Evolutionary conservation across 2,329 filamentous ascomycete species (phyloP).

Genomic region (Neurospora sp.): DNA sequence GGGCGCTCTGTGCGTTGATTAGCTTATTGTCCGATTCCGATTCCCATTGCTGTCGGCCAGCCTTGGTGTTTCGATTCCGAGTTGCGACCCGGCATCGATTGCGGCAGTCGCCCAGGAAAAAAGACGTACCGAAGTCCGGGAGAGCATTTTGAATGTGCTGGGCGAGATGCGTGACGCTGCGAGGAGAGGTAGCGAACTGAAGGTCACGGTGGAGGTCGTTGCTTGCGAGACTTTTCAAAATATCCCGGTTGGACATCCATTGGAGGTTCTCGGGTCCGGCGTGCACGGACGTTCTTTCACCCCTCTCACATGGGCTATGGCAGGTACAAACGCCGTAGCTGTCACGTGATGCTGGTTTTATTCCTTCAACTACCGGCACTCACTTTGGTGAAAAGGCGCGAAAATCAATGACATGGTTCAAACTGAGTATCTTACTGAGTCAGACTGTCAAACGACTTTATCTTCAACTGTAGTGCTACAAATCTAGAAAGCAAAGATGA

Average conservation of each 20-base stretch:
- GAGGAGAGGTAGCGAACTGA: constrained; percentile 18
- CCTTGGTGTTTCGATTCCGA: background rate
- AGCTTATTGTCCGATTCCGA: constrained; percentile 18
- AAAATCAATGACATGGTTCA: too few relatives aligned
- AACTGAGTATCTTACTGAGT: too few relatives aligned
- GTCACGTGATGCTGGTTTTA: background rate
- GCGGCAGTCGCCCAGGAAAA: constrained; percentile 2
- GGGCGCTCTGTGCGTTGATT: constrained; percentile 33
- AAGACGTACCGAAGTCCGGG: constrained; percentile 44
- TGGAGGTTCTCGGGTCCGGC: background rate
- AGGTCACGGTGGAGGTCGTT: constrained; percentile 19
- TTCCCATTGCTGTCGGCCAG: constrained; percentile 1
- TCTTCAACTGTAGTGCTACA: background rate
- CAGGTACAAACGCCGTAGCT: background rate
- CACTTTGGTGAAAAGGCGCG: background rate
- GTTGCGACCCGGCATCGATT: background rate
- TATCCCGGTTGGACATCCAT: constrained; percentile 12
- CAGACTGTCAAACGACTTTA: too few relatives aligned
- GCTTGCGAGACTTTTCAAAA: constrained; percentile 35
- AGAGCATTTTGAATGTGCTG: constrained; percentile 45
- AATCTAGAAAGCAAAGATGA: background rate
- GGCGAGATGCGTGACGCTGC: constrained; percentile 34
- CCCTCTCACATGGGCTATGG: background rate
- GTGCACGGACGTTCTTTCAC: background rate
- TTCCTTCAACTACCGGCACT: background rate